Base-by-base conservation (phyloP, 1,139 yeast genomes). In the Hyphopichia burtonii region DNA sequence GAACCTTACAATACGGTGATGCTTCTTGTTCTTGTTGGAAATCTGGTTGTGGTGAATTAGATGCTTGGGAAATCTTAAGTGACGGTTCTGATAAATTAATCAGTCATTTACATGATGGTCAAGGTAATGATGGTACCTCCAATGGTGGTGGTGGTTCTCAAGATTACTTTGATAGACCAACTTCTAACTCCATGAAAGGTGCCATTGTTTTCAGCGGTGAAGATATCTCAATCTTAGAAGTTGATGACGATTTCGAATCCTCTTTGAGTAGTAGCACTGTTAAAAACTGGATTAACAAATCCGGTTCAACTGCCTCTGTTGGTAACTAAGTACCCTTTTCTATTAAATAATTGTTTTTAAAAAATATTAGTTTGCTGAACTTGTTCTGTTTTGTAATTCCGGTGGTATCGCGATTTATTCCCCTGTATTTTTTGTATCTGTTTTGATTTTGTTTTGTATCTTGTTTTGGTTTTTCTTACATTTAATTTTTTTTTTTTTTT, bases 151-250 rank as follows among this genome's bases (percentile, higher is more conserved):
- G 95, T 65, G 96, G 96, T 59, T 76, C 96, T 47, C 74, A 82
- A 54, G 95, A 90, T 68, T 90, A 83, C 78, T 88, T 93, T 63
- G 59, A 66, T 20, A 87, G 99, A 77, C 98, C 98, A 58, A 78
- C 85, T 39, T 60, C 71, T 48, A 77, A 82, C 17, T 74, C 95
- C 41, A 72, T 91, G 76, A 89, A 86, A 73, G 97, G 95, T 55
- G 98, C 96, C 50, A 96, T 81, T 49, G 71, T 91, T 54, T 91
- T 93, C 68, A 54, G 65, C 36, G 76, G 81, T 53, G 56, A 71
- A 38, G 66, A 73, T 41, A 72, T 88, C 51, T 76, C 79, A 56
- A 68, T 88, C 58, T 78, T 82, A 50, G 69, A 74, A 52, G 79
- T 89, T 46, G 80, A 76, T 54, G 78, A 75, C 58, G 62, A 61